Evolutionary conservation across 805 yeast genomes (phyloP).

Genomic region (Yarrowia osloensis): DNA sequence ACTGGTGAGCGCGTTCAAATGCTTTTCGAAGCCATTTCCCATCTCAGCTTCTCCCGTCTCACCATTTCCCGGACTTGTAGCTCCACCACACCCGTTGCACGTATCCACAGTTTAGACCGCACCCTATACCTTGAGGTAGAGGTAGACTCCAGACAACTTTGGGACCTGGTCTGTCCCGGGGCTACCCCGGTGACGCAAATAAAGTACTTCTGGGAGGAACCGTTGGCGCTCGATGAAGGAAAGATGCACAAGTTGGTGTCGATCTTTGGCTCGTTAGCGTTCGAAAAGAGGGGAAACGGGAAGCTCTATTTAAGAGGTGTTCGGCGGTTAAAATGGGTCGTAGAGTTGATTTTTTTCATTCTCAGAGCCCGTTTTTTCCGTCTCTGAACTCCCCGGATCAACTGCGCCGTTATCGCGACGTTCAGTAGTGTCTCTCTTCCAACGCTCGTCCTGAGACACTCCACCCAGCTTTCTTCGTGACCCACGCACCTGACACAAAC

Average conservation of each 20-base stretch:
- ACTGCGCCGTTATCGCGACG: background rate
- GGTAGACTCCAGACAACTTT: background rate
- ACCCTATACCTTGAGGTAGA: background rate
- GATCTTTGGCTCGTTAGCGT: background rate
- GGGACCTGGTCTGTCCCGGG: background rate
- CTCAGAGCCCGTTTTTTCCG: background rate
- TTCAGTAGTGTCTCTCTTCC: no score
- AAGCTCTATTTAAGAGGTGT: background rate
- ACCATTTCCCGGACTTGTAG: background rate
- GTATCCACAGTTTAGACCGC: background rate
- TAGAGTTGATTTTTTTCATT: background rate
- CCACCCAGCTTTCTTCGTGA: no score
- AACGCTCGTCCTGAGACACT: no score
- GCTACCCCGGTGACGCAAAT: background rate
- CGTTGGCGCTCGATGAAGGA: constrained; percentile 2
- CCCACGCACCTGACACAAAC: background rate
- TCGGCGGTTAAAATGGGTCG: background rate
- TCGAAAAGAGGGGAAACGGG: constrained; percentile 4
- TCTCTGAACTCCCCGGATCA: background rate
- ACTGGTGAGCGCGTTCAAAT: no score
- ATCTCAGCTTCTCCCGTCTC: no score
- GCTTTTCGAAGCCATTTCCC: no score
- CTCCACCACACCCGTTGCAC: background rate
- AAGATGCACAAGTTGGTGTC: background rate
- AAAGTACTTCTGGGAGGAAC: background rate